phyloP scores from a whole-genome alignment of 352 stramenopile genomes.

The Globisporangium rhizosaccharum region DNA sequence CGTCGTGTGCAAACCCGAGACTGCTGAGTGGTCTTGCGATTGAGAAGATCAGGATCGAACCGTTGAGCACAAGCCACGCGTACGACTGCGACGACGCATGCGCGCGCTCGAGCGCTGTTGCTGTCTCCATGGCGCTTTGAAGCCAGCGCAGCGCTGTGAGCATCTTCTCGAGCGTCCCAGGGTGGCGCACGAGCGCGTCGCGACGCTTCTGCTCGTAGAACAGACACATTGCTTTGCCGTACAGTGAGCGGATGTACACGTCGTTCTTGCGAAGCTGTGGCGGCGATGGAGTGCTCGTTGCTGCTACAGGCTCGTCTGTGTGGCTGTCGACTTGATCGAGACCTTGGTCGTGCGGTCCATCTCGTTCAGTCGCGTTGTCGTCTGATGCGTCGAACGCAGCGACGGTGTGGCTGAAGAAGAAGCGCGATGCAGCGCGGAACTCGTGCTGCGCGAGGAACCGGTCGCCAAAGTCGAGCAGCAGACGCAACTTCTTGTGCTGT shows the following conservation, averaged over 20 bases:
- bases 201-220: conserved; percentile 29
- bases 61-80: conserved; percentile 65
- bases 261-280: conserved; percentile 16
- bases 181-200: conserved; percentile 35
- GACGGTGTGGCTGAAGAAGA: conserved; percentile 45
- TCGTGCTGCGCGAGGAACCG: conserved; percentile 41
- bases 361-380: background rate
- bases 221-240: conserved; percentile 35
- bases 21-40: conserved; percentile 37
- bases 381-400: background rate
- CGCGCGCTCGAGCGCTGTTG: conserved; percentile 30
- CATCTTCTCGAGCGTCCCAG: conserved; percentile 48
- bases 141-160: conserved; percentile 26
- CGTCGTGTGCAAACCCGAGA: conserved; percentile 46
- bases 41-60: conserved; percentile 49
- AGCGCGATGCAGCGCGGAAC: conserved; percentile 36
- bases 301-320: background rate
- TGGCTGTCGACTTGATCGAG: too few relatives aligned
- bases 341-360: background rate
- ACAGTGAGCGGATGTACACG: conserved; percentile 36
- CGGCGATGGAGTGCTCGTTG: background rate
- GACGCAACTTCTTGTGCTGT: conserved; percentile 23
- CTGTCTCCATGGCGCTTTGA: conserved; percentile 37
- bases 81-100: conserved; percentile 16
- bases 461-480: conserved; percentile 46